Percentiles rank a stretch among this genome's conserved stretches.
phyloP scores from a whole-genome alignment of 2,329 filamentous ascomycete genomes.

The Fusarium sp. region DNA sequence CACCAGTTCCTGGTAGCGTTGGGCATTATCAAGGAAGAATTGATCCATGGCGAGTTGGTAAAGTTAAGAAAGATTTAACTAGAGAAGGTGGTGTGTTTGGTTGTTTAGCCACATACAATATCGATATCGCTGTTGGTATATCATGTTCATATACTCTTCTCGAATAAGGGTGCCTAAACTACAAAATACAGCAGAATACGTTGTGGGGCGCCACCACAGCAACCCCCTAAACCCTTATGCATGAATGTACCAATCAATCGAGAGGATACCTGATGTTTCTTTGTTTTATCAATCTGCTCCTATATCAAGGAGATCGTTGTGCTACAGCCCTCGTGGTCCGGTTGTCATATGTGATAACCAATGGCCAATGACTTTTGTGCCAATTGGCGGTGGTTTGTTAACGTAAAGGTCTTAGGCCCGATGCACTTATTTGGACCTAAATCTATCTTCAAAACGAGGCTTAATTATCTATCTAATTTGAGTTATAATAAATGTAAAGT shows the following conservation, averaged over 20 bases:
- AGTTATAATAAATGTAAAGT: no score
- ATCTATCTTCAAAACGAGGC: no score
- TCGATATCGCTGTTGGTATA: background rate
- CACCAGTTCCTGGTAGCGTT: constrained; percentile 49
- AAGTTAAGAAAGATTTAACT: no score
- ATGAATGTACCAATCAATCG: background rate
- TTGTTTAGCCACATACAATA: background rate
- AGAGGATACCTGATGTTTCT: background rate
- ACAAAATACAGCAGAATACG: background rate
- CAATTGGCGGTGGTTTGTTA: no score
- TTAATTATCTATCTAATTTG: no score
- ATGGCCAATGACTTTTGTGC: no score
- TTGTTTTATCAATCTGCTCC: no score
- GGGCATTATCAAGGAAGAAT: constrained; percentile 50
- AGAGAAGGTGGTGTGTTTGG: background rate
- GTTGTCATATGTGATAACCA: background rate
- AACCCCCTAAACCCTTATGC: constrained; percentile 14
- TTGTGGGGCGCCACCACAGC: constrained; percentile 36
- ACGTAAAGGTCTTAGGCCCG: no score
- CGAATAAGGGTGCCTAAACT: constrained; percentile 38
- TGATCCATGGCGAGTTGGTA: constrained; percentile 48
- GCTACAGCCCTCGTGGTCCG: background rate
- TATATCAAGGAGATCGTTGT: constrained; percentile 7
- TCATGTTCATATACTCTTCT: constrained; percentile 11
- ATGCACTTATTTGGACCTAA: no score